These are phyloP conservation scores for Mycocentrospora acerina DNA, from an alignment of 2,329 filamentous ascomycete species.

Conservation along the genomic window DNA sequence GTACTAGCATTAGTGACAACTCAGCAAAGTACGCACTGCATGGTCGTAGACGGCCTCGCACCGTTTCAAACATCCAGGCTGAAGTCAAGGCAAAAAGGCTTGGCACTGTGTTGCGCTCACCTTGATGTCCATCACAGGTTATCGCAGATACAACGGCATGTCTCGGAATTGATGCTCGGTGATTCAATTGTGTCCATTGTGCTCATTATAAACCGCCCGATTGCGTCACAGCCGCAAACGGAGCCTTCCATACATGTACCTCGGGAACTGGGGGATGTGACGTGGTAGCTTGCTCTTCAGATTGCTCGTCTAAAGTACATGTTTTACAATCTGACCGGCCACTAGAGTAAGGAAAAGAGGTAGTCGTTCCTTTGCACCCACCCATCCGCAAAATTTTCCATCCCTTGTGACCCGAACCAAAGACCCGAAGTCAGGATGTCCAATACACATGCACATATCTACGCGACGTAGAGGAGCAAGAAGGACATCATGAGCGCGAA, in stretches of 20 bases:
- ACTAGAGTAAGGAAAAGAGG: slow-evolving; percentile 41
- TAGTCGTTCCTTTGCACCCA: slow-evolving; percentile 44
- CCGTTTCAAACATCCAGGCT: not conserved
- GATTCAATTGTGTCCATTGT: slow-evolving; percentile 34
- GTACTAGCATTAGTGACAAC: too few relatives aligned
- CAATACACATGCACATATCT: slow-evolving; percentile 40
- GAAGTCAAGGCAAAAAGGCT: slow-evolving; percentile 20
- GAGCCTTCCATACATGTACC: slow-evolving; percentile 23
- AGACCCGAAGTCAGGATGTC: slow-evolving; percentile 37
- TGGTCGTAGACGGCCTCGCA: not conserved
- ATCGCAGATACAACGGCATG: slow-evolving; percentile 12
- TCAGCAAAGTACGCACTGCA: too few relatives aligned
- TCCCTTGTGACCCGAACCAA: slow-evolving; percentile 35
- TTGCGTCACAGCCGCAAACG: slow-evolving; percentile 27
- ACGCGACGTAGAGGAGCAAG: slow-evolving; percentile 46
- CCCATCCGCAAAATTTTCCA: slow-evolving; percentile 42
- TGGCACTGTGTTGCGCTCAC: slow-evolving; percentile 20
- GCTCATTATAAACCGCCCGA: slow-evolving; percentile 19
- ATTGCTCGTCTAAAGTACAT: slow-evolving; percentile 47
- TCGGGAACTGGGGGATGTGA: slow-evolving; percentile 31
- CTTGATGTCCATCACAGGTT: slow-evolving; percentile 25
- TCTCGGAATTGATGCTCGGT: slow-evolving; percentile 17
- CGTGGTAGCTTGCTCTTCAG: slow-evolving; percentile 45
- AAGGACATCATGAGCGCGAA: slow-evolving; percentile 57
- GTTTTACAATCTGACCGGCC: slow-evolving; percentile 47